A percentile compares a stretch with the other conserved stretches of the same genome.
Evolutionary conservation across 768 basidiomycete species (phyloP).

Genomic region (Myochromella boudieri): DNA sequence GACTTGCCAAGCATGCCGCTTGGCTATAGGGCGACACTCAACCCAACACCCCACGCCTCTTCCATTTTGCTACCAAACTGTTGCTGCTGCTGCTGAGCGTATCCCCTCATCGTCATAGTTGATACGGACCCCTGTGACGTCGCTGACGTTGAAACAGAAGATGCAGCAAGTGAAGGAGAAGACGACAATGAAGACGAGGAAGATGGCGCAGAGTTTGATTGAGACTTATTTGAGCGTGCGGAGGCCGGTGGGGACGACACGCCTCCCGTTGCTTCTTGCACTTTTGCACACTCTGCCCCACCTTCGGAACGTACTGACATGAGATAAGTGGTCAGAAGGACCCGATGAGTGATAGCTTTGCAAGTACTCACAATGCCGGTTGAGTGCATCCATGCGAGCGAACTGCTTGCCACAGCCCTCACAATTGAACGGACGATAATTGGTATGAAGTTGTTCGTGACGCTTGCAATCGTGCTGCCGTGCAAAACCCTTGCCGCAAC

Average conservation of each 20-base stretch:
- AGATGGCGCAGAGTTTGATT: not conserved
- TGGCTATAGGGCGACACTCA: slow-evolving; percentile 14
- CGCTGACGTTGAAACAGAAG: not conserved
- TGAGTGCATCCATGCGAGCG: slow-evolving; percentile 92
- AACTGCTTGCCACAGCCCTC: slow-evolving; percentile 93
- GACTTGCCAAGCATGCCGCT: not conserved
- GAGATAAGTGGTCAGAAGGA: not conserved
- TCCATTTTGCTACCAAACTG: slow-evolving; percentile 12
- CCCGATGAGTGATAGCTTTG: not conserved
- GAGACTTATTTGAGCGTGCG: not conserved
- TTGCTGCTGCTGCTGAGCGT: not conserved
- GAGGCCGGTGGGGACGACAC: not conserved
- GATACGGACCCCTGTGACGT: not conserved
- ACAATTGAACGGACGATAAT: slow-evolving; percentile 89
- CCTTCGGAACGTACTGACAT: slow-evolving; percentile 74
- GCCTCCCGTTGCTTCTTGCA: slow-evolving; percentile 31
- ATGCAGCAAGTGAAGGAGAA: slow-evolving; percentile 1
- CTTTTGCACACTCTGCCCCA: slow-evolving; percentile 66
- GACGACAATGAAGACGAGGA: not conserved
- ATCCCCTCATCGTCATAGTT: not conserved
- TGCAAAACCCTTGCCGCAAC: slow-evolving; percentile 92
- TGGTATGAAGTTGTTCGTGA: slow-evolving; percentile 92
- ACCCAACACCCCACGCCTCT: slow-evolving; percentile 13
- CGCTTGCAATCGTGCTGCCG: slow-evolving; percentile 96
- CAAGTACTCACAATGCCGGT: slow-evolving; percentile 76